Evolutionary conservation across 225 moss, liverwort and hornwort genomes (phyloP).

Genomic region (Physcomitrium patens): DNA sequence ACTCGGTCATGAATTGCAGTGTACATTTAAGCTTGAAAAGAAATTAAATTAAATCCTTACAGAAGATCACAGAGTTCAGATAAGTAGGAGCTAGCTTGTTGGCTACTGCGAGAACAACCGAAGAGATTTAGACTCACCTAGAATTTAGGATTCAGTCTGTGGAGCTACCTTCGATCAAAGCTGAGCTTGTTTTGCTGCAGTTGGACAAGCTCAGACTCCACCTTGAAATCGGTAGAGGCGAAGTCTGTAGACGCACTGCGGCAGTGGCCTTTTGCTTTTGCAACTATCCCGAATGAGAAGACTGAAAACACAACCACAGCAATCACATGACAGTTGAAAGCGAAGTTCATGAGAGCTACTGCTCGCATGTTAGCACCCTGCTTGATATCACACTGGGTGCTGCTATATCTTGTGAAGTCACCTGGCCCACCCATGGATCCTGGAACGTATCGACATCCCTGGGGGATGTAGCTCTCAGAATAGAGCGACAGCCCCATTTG

Average conservation of each 20-base stretch:
- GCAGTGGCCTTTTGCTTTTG: slow-evolving; percentile 69
- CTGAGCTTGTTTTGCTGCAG: slow-evolving; percentile 40
- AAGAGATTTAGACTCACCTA: no score
- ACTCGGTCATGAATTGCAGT: no score
- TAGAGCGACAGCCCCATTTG: slow-evolving; percentile 79
- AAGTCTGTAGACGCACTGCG: slow-evolving; percentile 41
- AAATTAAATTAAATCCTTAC: no score
- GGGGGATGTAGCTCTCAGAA: slow-evolving; percentile 72
- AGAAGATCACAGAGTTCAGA: no score
- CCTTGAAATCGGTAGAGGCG: slow-evolving; percentile 45
- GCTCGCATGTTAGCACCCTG: slow-evolving; percentile 59
- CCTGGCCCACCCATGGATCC: slow-evolving; percentile 57
- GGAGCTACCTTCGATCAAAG: slow-evolving; percentile 49
- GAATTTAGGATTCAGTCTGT: not conserved
- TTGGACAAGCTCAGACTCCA: slow-evolving; percentile 50
- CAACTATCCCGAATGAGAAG: slow-evolving; percentile 55
- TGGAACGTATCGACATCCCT: slow-evolving; percentile 69
- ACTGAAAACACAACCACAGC: slow-evolving; percentile 64
- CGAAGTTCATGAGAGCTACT: slow-evolving; percentile 74
- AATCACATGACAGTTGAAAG: slow-evolving; percentile 77
- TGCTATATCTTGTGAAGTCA: slow-evolving; percentile 52
- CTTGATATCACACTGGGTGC: slow-evolving; percentile 70
- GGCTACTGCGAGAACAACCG: no score
- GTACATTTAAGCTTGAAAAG: no score
- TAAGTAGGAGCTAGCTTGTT: no score